These are phyloP conservation scores for Colletotrichum sansevieriae DNA, from an alignment of 2,329 filamentous ascomycete genomes.

Conservation along the genomic window DNA sequence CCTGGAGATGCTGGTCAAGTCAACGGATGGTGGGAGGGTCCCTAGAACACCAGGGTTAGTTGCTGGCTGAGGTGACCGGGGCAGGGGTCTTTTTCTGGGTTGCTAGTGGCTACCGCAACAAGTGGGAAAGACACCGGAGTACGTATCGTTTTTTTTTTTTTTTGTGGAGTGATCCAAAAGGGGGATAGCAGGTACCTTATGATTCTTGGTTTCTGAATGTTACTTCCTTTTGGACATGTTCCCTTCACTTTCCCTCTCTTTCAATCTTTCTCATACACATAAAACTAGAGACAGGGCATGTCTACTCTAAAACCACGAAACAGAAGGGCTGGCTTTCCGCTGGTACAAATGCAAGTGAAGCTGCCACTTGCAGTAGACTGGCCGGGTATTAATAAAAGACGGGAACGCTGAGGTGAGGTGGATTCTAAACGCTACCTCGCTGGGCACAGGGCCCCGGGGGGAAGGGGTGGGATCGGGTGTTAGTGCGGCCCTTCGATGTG, in stretches of 20 bases:
- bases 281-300: background rate
- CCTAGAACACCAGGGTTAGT: conserved; percentile 26
- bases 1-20: conserved; percentile 38
- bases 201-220: background rate
- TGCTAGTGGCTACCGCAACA: conserved; percentile 34
- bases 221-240: background rate
- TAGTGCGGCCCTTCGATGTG: conserved; percentile 18
- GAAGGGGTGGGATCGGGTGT: conserved; percentile 25
- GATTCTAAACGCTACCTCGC: too few species aligned
- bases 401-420: background rate
- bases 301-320: background rate
- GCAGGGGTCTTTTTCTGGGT: conserved; percentile 33
- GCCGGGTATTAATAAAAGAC: background rate
- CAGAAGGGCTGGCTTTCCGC: conserved; percentile 10
- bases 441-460: background rate
- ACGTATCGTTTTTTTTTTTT: background rate
- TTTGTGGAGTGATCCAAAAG: background rate
- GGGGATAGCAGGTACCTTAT: background rate
- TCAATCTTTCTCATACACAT: conserved; percentile 1
- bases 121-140: background rate
- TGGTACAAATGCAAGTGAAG: conserved; percentile 12
- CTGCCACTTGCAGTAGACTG: background rate
- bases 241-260: background rate
- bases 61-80: conserved; percentile 37
- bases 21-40: conserved; percentile 32